Base-by-base conservation (phyloP, 495 filamentous ascomycete genomes). In the Aspergillus ostianus region DNA sequence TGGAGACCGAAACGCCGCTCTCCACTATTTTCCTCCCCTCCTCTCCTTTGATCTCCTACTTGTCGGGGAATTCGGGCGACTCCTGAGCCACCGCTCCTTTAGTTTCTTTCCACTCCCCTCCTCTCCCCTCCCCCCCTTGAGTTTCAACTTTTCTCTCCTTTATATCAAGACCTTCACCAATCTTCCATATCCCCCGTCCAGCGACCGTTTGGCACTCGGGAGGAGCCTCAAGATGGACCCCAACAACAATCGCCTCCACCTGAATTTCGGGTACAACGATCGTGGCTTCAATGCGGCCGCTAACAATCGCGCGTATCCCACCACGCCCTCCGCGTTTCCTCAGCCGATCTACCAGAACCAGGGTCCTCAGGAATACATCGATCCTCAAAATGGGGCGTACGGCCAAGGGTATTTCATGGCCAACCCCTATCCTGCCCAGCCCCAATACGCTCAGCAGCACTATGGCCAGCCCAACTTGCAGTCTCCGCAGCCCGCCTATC, bases 291-390 rank as follows among this genome's bases (percentile, higher is more conserved):
- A 59, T 51, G 61, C 64, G 20, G 79, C 83, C 53, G 74, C 84
- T 57, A 85, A 85, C 73, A 89, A 86, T 72, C 90, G 90, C 74
- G 86, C 89, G 58, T 98, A 93, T 84, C 95, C 94, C 68, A 96
- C 94, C 50, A 98, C 94, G 18, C 93, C 94, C 56, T 97, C 92
- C 61, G 94, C 93, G 52, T 97, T 97, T 67, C 93, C 93, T 12
- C 92, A 97, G 74, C 92, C 92, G 29, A 87, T 95, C 68, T 90
- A 86, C 70, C 83, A 83, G 55, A 86, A 84, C 72, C 81, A 84
- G 66, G 76, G 78, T 46, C 83, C 84, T 60, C 80, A 84, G 69
- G 81, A 82, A 45, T 80, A 80, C 56, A 71, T 76, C 59, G 75
- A 77, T 55, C 72, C 79, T 51, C 81, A 73, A 47, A 76, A 77